A percentile compares a stretch with the other conserved stretches of the same genome.
Evolutionary conservation across 192 early-diverging fungal genomes (phyloP).

Genomic region (Cetraspora pellucida): DNA sequence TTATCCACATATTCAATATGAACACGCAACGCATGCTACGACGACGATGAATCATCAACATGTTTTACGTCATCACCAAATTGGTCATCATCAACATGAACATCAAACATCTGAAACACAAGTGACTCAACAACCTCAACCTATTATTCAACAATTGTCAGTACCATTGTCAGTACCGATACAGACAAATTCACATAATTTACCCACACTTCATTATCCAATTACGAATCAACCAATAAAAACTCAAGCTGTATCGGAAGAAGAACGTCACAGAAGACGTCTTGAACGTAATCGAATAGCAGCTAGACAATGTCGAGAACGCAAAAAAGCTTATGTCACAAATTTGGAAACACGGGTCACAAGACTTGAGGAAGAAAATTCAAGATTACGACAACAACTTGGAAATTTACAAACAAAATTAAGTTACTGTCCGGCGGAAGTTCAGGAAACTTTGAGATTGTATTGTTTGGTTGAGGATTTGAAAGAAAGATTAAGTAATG

Average conservation of each 20-base stretch:
- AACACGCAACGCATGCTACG: not conserved
- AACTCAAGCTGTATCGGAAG: slow-evolving; percentile 48
- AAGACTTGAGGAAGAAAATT: slow-evolving; percentile 66
- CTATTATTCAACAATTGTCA: not conserved
- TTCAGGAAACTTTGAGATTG: slow-evolving; percentile 9
- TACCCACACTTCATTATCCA: not conserved
- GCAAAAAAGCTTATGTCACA: slow-evolving; percentile 74
- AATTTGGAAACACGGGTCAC: slow-evolving; percentile 67
- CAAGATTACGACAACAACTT: slow-evolving; percentile 35
- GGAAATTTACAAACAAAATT: not conserved
- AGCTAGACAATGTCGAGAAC: slow-evolving; percentile 80
- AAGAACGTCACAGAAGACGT: slow-evolving; percentile 74
- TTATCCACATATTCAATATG: not conserved
- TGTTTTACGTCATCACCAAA: no score
- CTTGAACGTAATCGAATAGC: slow-evolving; percentile 76
- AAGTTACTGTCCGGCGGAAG: not conserved
- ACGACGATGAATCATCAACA: no score
- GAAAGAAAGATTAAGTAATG: slow-evolving; percentile 13
- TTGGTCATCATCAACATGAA: no score
- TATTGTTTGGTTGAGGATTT: slow-evolving; percentile 2
- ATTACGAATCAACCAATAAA: not conserved
- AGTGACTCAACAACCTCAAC: no score
- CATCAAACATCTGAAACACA: no score
- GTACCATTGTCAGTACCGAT: no score
- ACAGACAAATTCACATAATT: not conserved